Percentiles rank a stretch among this genome's conserved stretches.
Conservation (phyloP, 2,329 filamentous ascomycete genomes). For the Sporothrix pseudoabietina region DNA sequence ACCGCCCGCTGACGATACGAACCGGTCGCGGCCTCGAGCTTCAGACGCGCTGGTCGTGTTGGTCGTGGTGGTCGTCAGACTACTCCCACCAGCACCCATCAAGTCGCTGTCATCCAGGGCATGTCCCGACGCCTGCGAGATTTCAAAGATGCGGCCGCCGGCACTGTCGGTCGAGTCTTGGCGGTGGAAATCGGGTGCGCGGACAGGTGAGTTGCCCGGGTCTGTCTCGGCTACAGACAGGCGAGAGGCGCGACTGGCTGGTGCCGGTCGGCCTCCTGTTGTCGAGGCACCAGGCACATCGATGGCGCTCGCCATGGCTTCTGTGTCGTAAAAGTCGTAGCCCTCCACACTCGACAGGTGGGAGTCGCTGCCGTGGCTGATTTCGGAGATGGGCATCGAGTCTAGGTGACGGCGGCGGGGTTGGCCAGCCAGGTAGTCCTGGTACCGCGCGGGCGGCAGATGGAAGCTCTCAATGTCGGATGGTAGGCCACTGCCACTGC, state of each 20-base stretch:
- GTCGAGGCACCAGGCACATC: conserved; percentile 50
- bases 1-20: background rate
- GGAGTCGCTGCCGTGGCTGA: conserved; percentile 54
- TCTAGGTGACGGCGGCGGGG: conserved; percentile 50
- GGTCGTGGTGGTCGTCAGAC: background rate
- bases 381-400: conserved; percentile 54
- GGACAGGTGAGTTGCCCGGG: background rate
- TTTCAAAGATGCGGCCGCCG: conserved; percentile 59
- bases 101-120: conserved; percentile 33
- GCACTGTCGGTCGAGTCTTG: conserved; percentile 64
- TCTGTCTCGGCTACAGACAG: background rate
- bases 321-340: conserved; percentile 67
- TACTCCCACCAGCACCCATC: background rate
- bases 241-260: background rate
- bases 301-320: conserved; percentile 55
- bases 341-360: conserved; percentile 60
- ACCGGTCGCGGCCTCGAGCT: background rate
- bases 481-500: conserved; percentile 39
- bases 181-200: conserved; percentile 40
- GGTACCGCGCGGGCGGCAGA: conserved; percentile 52
- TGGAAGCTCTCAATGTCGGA: conserved; percentile 54
- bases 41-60: conserved; percentile 1
- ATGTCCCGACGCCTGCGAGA: conserved; percentile 52
- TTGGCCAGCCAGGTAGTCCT: conserved; percentile 39
- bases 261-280: background rate